Percentiles rank a stretch among this genome's conserved stretches.
Evolutionary conservation across 2,329 filamentous ascomycete genomes (phyloP).

Genomic region (Ascochyta pisi): DNA sequence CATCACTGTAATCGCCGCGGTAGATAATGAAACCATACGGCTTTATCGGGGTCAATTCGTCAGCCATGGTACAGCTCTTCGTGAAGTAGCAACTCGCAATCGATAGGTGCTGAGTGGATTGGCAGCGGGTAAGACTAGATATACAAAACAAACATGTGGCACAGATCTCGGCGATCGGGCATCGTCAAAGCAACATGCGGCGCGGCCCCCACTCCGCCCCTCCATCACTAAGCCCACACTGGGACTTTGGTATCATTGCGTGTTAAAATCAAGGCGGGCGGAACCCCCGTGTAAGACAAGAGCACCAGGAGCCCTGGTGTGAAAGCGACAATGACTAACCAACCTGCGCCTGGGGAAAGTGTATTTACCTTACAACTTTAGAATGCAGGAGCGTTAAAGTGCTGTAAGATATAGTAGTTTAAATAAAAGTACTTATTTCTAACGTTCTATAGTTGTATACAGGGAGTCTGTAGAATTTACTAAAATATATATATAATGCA

Average conservation of each 20-base stretch:
- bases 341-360: too few species aligned
- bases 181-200: neutral
- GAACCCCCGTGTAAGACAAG: neutral
- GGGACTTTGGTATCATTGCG: neutral
- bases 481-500: too few species aligned
- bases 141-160: neutral
- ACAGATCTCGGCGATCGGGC: neutral
- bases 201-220: neutral
- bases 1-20: slow-evolving; percentile 5
- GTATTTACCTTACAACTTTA: too few species aligned
- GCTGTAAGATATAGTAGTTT: too few species aligned
- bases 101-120: neutral
- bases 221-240: neutral
- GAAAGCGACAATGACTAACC: too few species aligned
- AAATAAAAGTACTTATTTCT: too few species aligned
- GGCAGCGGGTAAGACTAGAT: neutral
- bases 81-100: neutral
- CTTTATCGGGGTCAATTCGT: neutral
- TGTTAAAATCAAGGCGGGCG: neutral
- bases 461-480: too few species aligned
- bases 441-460: too few species aligned
- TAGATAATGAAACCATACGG: slow-evolving; percentile 12
- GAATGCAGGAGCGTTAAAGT: too few species aligned
- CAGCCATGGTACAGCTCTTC: neutral
- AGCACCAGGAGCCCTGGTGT: neutral